These are phyloP conservation scores for Coniella vitis DNA, from an alignment of 2,329 filamentous ascomycete species.

Conservation along the genomic window DNA sequence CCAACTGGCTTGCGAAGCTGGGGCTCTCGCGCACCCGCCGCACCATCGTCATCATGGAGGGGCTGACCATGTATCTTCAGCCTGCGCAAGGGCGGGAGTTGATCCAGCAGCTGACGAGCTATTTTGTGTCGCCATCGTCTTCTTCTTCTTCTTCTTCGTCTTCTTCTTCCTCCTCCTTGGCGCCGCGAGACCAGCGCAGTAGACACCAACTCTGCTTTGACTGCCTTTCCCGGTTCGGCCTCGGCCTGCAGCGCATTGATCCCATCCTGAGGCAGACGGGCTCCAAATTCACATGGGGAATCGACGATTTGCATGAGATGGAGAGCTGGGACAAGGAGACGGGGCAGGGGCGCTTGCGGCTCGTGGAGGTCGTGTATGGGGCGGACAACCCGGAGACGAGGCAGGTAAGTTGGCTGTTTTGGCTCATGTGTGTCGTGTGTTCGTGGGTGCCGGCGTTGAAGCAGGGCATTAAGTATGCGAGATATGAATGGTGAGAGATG, in stretches of 20 bases:
- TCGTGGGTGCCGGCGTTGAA: slow-evolving; percentile 8
- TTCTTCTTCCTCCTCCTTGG: too few species aligned
- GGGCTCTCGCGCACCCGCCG: background rate
- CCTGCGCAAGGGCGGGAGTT: slow-evolving; percentile 2
- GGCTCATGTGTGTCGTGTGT: background rate
- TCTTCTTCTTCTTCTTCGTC: too few species aligned
- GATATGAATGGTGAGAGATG: slow-evolving; percentile 9
- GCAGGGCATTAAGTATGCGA: background rate
- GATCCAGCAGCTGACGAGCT: slow-evolving; percentile 7
- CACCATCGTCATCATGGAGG: slow-evolving; percentile 15
- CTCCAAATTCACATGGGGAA: slow-evolving; percentile 5
- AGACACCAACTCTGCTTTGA: slow-evolving; percentile 13
- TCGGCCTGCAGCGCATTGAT: slow-evolving; percentile 5
- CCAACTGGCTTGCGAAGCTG: slow-evolving; percentile 10
- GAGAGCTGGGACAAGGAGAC: slow-evolving; percentile 3
- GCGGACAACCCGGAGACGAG: background rate
- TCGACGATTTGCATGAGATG: slow-evolving; percentile 6
- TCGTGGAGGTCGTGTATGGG: slow-evolving; percentile 2
- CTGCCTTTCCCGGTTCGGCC: slow-evolving; percentile 2
- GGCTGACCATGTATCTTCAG: slow-evolving; percentile 15
- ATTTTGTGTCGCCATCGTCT: background rate
- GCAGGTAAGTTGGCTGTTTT: background rate
- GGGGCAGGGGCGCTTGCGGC: background rate
- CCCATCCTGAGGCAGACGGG: slow-evolving; percentile 9
- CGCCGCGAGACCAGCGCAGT: background rate